phyloP scores from a whole-genome alignment of 1,284 basidiomycete species.

The Macrocystidia cucumis region DNA sequence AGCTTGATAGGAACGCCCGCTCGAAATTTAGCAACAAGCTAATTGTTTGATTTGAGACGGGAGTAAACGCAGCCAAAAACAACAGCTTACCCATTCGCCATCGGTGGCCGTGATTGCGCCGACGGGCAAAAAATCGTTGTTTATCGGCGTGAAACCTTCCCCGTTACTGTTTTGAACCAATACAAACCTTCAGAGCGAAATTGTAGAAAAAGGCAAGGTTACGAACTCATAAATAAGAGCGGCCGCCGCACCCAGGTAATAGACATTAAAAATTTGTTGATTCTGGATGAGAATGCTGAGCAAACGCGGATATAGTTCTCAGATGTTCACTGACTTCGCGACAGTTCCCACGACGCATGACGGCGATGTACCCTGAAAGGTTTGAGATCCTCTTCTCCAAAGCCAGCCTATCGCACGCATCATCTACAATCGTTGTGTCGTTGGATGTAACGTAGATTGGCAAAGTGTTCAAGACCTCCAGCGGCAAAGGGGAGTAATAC shows the following conservation, averaged over 20 bases:
- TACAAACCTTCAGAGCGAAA: neutral
- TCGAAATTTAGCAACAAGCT: conserved; percentile 31
- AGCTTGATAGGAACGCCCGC: conserved; percentile 30
- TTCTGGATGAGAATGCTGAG: conserved; percentile 15
- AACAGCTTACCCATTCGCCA: conserved; percentile 21
- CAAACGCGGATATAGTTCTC: neutral
- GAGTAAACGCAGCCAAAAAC: neutral
- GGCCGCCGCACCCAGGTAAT: conserved; percentile 40
- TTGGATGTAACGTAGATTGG: conserved; percentile 38
- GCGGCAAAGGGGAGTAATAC: conserved; percentile 30
- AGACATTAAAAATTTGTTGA: conserved; percentile 38
- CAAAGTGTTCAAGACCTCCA: conserved; percentile 22
- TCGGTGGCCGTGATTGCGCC: conserved; percentile 29
- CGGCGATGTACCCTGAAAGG: conserved; percentile 35
- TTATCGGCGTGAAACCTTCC: too few species aligned
- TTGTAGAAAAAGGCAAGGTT: neutral
- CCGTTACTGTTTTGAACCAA: too few species aligned
- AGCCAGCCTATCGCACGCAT: conserved; percentile 48
- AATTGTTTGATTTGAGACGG: too few species aligned
- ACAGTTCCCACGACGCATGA: conserved; percentile 47
- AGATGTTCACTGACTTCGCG: conserved; percentile 33
- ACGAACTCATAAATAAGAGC: conserved; percentile 48
- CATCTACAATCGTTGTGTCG: conserved; percentile 32
- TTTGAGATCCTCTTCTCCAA: conserved; percentile 46
- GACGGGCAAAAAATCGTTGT: too few species aligned